A percentile compares a stretch with the other conserved stretches of the same genome.
These are phyloP conservation scores for Litsea cubeba DNA, from an alignment of 164 flowering plant genomes.

Conservation along the genomic window DNA sequence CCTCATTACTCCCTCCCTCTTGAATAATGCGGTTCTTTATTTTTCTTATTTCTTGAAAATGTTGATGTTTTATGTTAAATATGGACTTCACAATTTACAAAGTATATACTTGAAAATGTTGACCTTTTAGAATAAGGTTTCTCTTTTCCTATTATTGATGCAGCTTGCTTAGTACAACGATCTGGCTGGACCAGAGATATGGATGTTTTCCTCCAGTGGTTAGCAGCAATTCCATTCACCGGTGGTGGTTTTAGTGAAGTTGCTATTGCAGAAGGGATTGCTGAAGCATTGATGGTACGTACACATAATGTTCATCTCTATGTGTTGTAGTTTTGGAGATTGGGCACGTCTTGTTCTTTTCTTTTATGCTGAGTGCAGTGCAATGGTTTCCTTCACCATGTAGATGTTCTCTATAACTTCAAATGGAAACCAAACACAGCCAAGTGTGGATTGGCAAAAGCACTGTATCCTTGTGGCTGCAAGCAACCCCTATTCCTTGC, in stretches of 20 bases:
- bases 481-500: conserved; percentile 80
- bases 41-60: too few species aligned
- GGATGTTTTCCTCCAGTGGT: conserved; percentile 72
- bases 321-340: neutral
- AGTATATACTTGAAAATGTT: too few species aligned
- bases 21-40: neutral
- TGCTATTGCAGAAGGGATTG: conserved; percentile 91
- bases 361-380: neutral
- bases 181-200: conserved; percentile 87
- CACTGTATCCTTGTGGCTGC: conserved; percentile 94
- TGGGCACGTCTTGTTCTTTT: neutral
- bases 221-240: conserved; percentile 64
- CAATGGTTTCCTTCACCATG: conserved; percentile 9
- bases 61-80: too few species aligned
- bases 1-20: conserved; percentile 6
- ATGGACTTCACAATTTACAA: neutral
- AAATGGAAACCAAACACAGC: conserved; percentile 49
- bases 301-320: neutral
- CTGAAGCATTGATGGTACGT: conserved; percentile 92
- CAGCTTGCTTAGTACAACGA: conserved; percentile 79
- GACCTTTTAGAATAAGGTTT: neutral
- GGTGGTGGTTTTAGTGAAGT: conserved; percentile 95
- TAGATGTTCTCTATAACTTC: conserved; percentile 38
- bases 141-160: conserved; percentile 6
- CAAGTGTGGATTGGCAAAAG: conserved; percentile 52